Conservation (phyloP, 2,329 filamentous ascomycete genomes). For the Pleoardoris graminearum region DNA sequence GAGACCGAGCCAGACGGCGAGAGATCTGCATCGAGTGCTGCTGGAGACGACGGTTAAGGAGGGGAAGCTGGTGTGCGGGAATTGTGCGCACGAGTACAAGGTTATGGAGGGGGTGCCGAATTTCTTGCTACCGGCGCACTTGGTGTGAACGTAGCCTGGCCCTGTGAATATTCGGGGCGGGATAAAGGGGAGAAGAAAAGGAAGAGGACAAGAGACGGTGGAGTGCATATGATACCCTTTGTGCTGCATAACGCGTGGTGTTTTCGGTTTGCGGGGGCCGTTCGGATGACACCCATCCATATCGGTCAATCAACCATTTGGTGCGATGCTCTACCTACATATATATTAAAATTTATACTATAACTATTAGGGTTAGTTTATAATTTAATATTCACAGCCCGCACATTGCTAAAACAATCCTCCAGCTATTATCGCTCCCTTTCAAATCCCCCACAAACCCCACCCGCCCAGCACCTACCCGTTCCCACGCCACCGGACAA, state of each 20-base stretch:
- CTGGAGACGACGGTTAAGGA: slow-evolving; percentile 88
- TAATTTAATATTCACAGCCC: too few relatives aligned
- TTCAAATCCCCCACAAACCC: too few relatives aligned
- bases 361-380: too few relatives aligned
- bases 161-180: background rate
- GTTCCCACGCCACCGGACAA: too few relatives aligned
- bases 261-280: background rate
- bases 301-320: too few relatives aligned
- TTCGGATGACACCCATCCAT: too few relatives aligned
- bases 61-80: slow-evolving; percentile 86
- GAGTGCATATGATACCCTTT: slow-evolving; percentile 30
- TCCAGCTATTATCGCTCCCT: too few relatives aligned
- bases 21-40: slow-evolving; percentile 78
- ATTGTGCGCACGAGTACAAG: slow-evolving; percentile 91
- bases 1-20: slow-evolving; percentile 67
- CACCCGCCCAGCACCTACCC: too few relatives aligned
- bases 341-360: too few relatives aligned
- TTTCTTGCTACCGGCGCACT: slow-evolving; percentile 88
- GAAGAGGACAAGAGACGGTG: background rate
- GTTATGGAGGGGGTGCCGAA: slow-evolving; percentile 97
- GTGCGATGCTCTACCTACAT: too few relatives aligned
- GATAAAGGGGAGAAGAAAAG: background rate
- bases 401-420: too few relatives aligned
- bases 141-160: slow-evolving; percentile 58
- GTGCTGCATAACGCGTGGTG: slow-evolving; percentile 9